Percentiles rank a stretch among this genome's conserved stretches.
Conservation (phyloP, 148 eudicot species). For the Rhododendron mucronatum region DNA sequence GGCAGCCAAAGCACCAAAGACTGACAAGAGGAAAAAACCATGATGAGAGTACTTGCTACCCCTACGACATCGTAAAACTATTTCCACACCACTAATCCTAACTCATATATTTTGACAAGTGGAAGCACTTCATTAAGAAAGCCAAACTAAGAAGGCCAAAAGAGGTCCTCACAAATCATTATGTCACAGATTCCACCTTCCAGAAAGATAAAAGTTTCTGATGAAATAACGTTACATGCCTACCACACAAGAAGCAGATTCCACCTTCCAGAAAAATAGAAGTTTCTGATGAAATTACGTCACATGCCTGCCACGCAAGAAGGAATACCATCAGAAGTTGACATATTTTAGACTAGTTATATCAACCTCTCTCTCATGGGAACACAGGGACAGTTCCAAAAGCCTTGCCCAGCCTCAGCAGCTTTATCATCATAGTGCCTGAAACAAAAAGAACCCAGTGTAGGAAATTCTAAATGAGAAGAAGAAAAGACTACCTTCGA, state of each 20-base stretch:
- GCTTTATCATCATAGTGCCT: slow-evolving; percentile 95
- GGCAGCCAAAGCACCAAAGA: background rate
- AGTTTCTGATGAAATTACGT: background rate
- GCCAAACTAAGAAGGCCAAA: background rate
- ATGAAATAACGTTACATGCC: background rate
- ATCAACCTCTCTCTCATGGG: slow-evolving; percentile 94
- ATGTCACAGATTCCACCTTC: background rate
- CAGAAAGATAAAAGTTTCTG: background rate
- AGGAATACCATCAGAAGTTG: background rate
- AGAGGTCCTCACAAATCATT: background rate
- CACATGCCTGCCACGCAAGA: background rate
- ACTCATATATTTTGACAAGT: background rate
- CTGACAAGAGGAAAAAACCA: background rate
- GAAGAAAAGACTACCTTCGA: background rate
- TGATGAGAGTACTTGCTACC: background rate
- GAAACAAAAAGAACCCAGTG: slow-evolving; percentile 9
- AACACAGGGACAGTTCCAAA: slow-evolving; percentile 87
- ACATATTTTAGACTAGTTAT: background rate
- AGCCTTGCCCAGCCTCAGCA: slow-evolving; percentile 87
- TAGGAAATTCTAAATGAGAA: background rate
- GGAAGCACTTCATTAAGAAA: background rate
- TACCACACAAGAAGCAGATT: background rate
- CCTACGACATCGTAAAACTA: background rate
- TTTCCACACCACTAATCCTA: background rate
- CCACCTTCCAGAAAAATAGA: background rate